Percentiles rank a stretch among this genome's conserved stretches.
Evolutionary conservation across 2,329 filamentous ascomycete genomes (phyloP).

Genomic region (Colletotrichum ledebouriae): DNA sequence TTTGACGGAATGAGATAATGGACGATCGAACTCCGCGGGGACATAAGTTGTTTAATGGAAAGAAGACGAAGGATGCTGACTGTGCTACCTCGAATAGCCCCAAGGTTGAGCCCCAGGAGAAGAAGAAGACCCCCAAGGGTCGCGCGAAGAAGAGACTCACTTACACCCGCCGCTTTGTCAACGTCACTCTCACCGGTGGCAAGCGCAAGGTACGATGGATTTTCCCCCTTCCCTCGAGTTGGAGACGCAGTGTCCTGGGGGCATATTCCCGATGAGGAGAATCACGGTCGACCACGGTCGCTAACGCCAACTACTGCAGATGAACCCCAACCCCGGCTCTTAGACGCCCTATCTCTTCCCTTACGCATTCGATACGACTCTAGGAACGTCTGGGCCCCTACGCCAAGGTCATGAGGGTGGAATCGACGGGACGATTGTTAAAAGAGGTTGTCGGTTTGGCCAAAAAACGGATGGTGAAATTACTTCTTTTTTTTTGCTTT

Average conservation of each 20-base stretch:
- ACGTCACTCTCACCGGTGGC: constrained; percentile 96
- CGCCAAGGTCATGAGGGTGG: constrained; percentile 41
- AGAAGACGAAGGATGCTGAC: constrained; percentile 28
- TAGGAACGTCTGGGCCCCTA: constrained; percentile 40
- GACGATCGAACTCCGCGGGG: constrained; percentile 5
- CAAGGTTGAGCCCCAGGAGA: constrained; percentile 91
- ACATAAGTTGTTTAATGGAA: constrained; percentile 4
- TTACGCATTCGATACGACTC: constrained; percentile 43
- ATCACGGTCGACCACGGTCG: background rate
- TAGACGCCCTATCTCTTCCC: constrained; percentile 47
- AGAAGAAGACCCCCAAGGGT: constrained; percentile 97
- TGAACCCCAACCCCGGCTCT: constrained; percentile 58
- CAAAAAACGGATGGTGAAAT: constrained; percentile 34
- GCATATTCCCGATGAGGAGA: no score
- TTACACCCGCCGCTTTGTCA: constrained; percentile 98
- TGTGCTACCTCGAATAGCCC: constrained; percentile 30
- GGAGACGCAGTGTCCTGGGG: background rate
- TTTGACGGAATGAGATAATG: background rate
- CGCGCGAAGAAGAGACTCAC: constrained; percentile 96
- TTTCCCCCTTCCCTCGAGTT: background rate
- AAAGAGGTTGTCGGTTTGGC: constrained; percentile 28
- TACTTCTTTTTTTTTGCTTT: constrained; percentile 13
- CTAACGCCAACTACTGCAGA: constrained; percentile 48
- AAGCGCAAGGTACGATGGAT: constrained; percentile 87
- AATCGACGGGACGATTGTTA: constrained; percentile 41